A percentile compares a stretch with the other conserved stretches of the same genome.
Conservation (phyloP, 2,329 filamentous ascomycete genomes). For the Talaromyces sp. region DNA sequence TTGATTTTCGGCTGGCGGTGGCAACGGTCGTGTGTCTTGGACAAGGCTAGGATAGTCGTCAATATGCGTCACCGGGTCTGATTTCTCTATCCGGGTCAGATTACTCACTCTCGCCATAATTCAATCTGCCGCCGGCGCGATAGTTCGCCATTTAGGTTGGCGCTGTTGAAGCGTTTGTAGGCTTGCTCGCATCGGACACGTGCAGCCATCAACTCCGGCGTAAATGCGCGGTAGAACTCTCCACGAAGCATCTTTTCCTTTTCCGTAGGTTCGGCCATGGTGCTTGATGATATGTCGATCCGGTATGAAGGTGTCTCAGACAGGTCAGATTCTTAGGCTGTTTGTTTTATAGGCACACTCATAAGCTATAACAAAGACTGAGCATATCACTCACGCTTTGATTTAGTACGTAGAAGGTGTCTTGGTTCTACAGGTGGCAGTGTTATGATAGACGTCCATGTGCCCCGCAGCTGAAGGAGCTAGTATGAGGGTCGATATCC, state of each 20-base stretch:
- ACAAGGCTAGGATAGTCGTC: conserved; percentile 52
- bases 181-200: conserved; percentile 63
- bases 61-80: neutral
- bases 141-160: conserved; percentile 48
- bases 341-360: neutral
- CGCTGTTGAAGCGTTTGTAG: conserved; percentile 61
- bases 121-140: conserved; percentile 61
- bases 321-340: neutral
- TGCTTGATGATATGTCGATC: conserved; percentile 3
- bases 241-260: conserved; percentile 58
- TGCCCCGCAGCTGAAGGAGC: conserved; percentile 8
- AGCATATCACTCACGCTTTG: neutral
- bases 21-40: conserved; percentile 61
- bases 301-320: neutral
- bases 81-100: neutral
- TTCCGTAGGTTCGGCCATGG: conserved; percentile 27
- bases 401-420: neutral
- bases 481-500: neutral
- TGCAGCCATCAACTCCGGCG: conserved; percentile 62
- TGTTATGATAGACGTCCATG: neutral
- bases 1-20: conserved; percentile 54
- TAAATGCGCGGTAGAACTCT: conserved; percentile 72
- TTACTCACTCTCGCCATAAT: conserved; percentile 67
- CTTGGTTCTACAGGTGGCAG: neutral
- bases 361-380: neutral